Base-by-base conservation (phyloP, 176 grass and related monocot genomes). In the Carex pumila region DNA sequence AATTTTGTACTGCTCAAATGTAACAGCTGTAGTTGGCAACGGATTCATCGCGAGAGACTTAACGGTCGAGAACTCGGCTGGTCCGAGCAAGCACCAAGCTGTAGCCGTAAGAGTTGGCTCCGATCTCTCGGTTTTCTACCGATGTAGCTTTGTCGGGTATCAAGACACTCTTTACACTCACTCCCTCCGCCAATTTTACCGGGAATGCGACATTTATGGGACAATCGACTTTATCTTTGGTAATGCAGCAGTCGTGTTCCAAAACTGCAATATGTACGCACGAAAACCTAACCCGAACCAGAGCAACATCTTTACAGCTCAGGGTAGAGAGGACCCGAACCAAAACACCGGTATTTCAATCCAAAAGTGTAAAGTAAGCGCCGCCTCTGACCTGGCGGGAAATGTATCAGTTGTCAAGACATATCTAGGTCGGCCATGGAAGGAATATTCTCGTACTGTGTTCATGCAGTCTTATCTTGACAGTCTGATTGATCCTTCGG, bases 161-260 rank as follows among this genome's bases (percentile, higher is more conserved):
- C 94, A 97, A 58, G 94, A 97, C 88, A 97, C 94, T 9, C 94
- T 97, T 5, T 97, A n/a, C n/a, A n/a, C n/a, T n/a, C n/a, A n/a
- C n/a, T n/a, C n/a, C n/a, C n/a, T n/a, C n/a, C n/a, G n/a, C 0
- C 94, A 97, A 19, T 97, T 97, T 76, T 97, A 88, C 81, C 90
- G 94, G 47, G 92, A 97, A 4, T 94, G 94, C 76, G 85, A 94
- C 70, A 29, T 97, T 67, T 97, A 97, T 53, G 94, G 94, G 45
- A 97, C 94, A 64, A 61, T 94, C 63, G 92, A 97, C 64, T 94
- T 88, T 72, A 67, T 97, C 4, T 94, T 97, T 75, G 92, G 92
- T 75, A 91, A 97, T 60, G 82, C 94, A 9, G 94, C 87, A 1
- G 94, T 79, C 7, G 94, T 94, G 14, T 10, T 97, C 19, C 92